Conservation (phyloP, 192 early-diverging fungal genomes). For the Diversispora epigaea region DNA sequence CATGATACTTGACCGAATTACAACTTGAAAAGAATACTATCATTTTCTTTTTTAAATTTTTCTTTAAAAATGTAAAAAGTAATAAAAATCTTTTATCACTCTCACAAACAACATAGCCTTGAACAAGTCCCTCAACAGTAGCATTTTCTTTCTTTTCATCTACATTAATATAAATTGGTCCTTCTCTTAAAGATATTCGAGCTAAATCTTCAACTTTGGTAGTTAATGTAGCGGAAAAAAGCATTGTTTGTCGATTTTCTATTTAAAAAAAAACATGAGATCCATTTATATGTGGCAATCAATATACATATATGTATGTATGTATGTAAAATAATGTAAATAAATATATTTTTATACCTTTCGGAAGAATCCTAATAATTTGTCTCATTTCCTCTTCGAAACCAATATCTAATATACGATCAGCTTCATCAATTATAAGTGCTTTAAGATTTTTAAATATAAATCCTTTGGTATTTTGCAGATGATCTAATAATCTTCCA, state of each 20-base stretch:
- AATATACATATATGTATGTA: neutral
- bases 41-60: conserved; percentile 95
- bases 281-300: neutral
- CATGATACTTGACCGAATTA: conserved; percentile 97
- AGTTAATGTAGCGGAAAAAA: conserved; percentile 99
- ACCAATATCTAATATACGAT: conserved; percentile 96
- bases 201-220: conserved; percentile 98
- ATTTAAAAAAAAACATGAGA: conserved; percentile 7
- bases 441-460: conserved; percentile 92
- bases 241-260: conserved; percentile 91
- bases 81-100: conserved; percentile 92
- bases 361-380: conserved; percentile 91
- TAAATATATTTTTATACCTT: conserved; percentile 44
- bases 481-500: conserved; percentile 95
- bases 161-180: conserved; percentile 98
- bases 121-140: conserved; percentile 94
- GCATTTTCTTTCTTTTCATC: conserved; percentile 94
- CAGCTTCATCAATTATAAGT: conserved; percentile 95
- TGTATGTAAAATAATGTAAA: neutral
- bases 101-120: conserved; percentile 96
- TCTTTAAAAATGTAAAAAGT: conserved; percentile 96
- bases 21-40: conserved; percentile 99
- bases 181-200: conserved; percentile 94
- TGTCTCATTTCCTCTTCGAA: conserved; percentile 99
- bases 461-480: conserved; percentile 97